Conservation (phyloP, 2,329 filamentous ascomycete genomes). For the Phialophora tarda region DNA sequence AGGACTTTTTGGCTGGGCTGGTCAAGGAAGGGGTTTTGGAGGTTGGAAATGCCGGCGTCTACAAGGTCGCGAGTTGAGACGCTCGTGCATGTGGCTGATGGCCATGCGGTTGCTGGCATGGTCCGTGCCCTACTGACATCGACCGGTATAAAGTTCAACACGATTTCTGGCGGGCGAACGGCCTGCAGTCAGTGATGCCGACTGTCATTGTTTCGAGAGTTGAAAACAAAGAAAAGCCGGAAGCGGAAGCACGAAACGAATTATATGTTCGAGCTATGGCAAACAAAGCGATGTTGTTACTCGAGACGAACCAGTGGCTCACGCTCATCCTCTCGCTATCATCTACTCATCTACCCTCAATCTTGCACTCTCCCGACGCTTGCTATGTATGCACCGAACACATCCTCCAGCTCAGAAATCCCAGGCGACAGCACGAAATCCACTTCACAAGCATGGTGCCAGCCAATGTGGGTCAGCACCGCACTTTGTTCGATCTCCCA, state of each 20-base stretch:
- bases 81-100: background rate
- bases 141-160: background rate
- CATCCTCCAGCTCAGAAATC: background rate
- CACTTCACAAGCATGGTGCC: background rate
- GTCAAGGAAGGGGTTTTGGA: slow-evolving; percentile 74
- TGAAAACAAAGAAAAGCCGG: background rate
- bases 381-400: background rate
- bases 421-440: background rate
- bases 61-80: slow-evolving; percentile 45
- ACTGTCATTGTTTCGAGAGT: background rate
- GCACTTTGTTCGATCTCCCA: background rate
- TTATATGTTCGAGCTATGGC: background rate
- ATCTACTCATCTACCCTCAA: background rate
- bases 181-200: background rate
- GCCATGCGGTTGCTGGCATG: background rate
- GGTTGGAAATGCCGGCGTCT: slow-evolving; percentile 69
- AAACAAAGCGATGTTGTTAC: background rate
- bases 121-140: background rate
- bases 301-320: background rate
- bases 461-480: background rate
- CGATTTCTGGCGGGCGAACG: background rate
- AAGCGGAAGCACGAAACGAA: background rate
- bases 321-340: background rate
- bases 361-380: background rate
- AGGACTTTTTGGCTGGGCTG: slow-evolving; percentile 79